Evolutionary conservation across 2,329 filamentous ascomycete genomes (phyloP), one percentile per base, ranked within the genome.

Genomic region (Helminthosporium solani): DNA sequence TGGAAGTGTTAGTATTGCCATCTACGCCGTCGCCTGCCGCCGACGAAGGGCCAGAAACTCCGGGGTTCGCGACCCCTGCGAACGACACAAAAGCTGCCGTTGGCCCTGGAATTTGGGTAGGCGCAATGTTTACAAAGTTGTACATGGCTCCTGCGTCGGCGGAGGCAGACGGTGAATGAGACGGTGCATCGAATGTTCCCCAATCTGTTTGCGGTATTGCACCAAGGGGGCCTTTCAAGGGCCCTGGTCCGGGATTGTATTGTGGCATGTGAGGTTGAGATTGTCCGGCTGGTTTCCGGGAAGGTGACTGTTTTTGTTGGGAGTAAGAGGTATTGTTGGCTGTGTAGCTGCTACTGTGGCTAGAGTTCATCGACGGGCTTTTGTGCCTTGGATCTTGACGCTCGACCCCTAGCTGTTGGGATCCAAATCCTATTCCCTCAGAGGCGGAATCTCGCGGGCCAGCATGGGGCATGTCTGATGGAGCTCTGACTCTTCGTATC

Each of bases 401-500:
- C 15, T 35, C 42, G 34, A 44, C 46, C 38, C 15, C 57, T 47
- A 43, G 30, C 23, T 45, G 37, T 14, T 35, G 30, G 25, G 9
- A 49, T 31, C 25, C 47, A 42, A 33, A 36, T 37, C 11, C 33
- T 35, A 35, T 47, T 40, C 48, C 41, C 8, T 49, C 38, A 21
- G 50, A 57, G 23, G 73, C 63, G 7, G 71, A 71, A 64, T 39
- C 65, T 58, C 40, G 63, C 61, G 51, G 52, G 2, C 55, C 56
- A 15, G 50, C 45, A 14, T 57, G 68, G 7, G 70, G 62, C 49
- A 77, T 75, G 33, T 65, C 67, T 3, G 67, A 75, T 0, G 81
- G 79, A 1, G 78, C 78, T 14, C 80, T 73, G 62, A 81, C 75
- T 50, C 80, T 81, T 31, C 84, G 77, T 70, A 84, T 76, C 19